A percentile compares a stretch with the other conserved stretches of the same genome.
Evolutionary conservation across 1,139 yeast genomes (phyloP).

Genomic region (Candida sojae): DNA sequence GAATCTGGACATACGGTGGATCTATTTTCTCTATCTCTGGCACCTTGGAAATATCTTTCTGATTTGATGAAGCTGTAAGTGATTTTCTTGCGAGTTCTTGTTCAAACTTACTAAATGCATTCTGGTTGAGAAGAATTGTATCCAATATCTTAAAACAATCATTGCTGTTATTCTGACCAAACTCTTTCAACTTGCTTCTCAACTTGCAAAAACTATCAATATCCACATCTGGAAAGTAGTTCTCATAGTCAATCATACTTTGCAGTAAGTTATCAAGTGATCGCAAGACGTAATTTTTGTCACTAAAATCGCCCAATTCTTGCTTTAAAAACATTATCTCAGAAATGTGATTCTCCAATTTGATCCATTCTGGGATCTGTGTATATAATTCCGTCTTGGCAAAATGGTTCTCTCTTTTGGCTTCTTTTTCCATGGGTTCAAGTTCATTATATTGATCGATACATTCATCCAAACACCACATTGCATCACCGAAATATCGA

Average conservation of each 20-base stretch:
- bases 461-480: slow-evolving; percentile 11
- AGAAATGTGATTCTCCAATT: slow-evolving; percentile 7
- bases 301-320: slow-evolving; percentile 3
- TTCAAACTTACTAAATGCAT: slow-evolving; percentile 11
- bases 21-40: too few species aligned
- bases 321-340: slow-evolving; percentile 10
- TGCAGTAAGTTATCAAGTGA: slow-evolving; percentile 1
- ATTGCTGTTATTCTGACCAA: slow-evolving; percentile 6
- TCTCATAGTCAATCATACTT: slow-evolving; percentile 1
- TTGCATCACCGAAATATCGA: slow-evolving; percentile 12
- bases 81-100: background rate
- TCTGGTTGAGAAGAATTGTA: slow-evolving; percentile 11
- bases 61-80: too few species aligned
- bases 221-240: slow-evolving; percentile 4
- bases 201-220: slow-evolving; percentile 7
- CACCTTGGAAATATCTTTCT: background rate
- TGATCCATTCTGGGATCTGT: slow-evolving; percentile 14
- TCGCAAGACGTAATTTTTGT: slow-evolving; percentile 6
- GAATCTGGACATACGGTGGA: slow-evolving; percentile 19
- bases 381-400: background rate
- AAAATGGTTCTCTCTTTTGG: too few species aligned
- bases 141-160: slow-evolving; percentile 15
- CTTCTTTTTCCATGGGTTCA: too few species aligned
- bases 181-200: slow-evolving; percentile 9
- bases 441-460: slow-evolving; percentile 5